These are phyloP conservation scores for Trichophaea hybrida DNA, from an alignment of 2,329 filamentous ascomycete species.

Conservation along the genomic window DNA sequence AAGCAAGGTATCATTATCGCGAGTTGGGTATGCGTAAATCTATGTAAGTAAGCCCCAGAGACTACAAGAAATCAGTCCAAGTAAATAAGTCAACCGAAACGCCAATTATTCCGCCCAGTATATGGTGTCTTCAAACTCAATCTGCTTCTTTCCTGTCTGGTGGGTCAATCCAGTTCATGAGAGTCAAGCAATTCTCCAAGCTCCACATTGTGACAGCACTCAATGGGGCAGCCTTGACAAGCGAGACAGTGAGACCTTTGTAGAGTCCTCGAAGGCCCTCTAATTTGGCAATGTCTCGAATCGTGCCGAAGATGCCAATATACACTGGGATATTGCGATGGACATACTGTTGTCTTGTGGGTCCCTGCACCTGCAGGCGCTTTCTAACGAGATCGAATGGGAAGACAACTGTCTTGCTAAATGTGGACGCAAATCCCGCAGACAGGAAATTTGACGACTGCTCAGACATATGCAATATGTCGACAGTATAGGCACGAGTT, in stretches of 20 bases:
- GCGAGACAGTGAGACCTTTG: constrained; percentile 70
- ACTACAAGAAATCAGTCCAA: too few relatives aligned
- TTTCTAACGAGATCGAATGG: constrained; percentile 87
- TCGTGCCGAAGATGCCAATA: constrained; percentile 47
- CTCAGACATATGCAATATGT: constrained; percentile 40
- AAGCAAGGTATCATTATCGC: too few relatives aligned
- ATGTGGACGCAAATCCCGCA: constrained; percentile 61
- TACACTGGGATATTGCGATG: constrained; percentile 84
- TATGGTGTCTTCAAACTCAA: neutral
- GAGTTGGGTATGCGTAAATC: too few relatives aligned
- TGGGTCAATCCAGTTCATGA: constrained; percentile 34
- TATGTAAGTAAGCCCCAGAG: too few relatives aligned
- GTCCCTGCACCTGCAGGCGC: constrained; percentile 86
- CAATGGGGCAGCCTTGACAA: constrained; percentile 86
- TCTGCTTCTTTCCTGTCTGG: neutral
- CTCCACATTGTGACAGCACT: constrained; percentile 92
- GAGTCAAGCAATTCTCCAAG: constrained; percentile 60
- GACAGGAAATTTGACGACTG: constrained; percentile 72
- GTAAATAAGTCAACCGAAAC: too few relatives aligned
- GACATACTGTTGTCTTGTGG: constrained; percentile 62
- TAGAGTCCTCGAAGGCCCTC: constrained; percentile 76
- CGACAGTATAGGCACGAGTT: constrained; percentile 35
- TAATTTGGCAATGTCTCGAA: constrained; percentile 50
- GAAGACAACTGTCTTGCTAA: constrained; percentile 82
- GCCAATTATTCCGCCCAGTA: neutral